These are phyloP conservation scores for Leucoagaricus sp. DNA, from an alignment of 1,284 basidiomycete genomes.

Conservation along the genomic window DNA sequence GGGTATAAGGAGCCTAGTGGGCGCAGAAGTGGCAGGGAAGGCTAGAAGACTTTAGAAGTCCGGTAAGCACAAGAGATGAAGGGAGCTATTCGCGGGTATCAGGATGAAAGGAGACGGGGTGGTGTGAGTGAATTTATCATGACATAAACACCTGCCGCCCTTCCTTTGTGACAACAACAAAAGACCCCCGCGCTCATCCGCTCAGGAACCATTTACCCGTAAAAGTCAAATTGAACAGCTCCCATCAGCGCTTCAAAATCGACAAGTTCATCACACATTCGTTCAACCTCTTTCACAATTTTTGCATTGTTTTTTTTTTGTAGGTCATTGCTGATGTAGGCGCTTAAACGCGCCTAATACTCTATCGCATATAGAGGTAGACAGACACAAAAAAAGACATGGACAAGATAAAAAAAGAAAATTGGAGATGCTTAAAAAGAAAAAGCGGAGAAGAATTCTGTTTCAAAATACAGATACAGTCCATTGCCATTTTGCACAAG, in stretches of 20 bases:
- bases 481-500: constrained; percentile 11
- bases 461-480: constrained; percentile 16
- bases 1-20: too few relatives aligned
- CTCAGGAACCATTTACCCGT: constrained; percentile 10
- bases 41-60: neutral
- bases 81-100: neutral
- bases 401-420: neutral
- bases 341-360: constrained; percentile 12
- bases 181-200: neutral
- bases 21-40: neutral
- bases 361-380: constrained; percentile 3
- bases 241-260: neutral
- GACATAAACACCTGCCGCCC: neutral
- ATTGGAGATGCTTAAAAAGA: neutral
- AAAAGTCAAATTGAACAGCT: constrained; percentile 1
- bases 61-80: neutral
- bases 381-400: neutral
- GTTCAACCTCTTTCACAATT: neutral
- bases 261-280: neutral
- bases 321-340: constrained; percentile 1
- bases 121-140: neutral
- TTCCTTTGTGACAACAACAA: neutral
- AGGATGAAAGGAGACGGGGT: neutral
- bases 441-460: neutral
- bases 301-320: neutral